These are phyloP conservation scores for Podospora sp. DNA, from an alignment of 495 filamentous ascomycete species.

Conservation along the genomic window DNA sequence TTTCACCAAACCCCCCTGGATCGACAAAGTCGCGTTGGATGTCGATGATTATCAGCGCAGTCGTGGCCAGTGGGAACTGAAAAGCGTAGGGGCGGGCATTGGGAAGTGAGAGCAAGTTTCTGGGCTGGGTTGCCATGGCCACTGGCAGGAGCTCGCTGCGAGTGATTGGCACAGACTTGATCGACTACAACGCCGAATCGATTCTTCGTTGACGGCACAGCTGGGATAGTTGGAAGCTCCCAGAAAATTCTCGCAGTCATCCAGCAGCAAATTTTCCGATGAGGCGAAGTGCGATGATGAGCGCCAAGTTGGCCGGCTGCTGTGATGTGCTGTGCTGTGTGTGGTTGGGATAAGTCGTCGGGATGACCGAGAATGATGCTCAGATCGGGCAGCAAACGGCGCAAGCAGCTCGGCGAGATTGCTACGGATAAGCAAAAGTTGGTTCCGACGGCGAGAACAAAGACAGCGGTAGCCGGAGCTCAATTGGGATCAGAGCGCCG, in stretches of 20 bases:
- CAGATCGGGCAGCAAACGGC: neutral
- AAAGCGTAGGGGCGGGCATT: constrained; percentile 45
- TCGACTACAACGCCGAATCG: neutral
- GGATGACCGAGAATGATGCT: neutral
- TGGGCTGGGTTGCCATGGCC: constrained; percentile 28
- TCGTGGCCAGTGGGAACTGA: constrained; percentile 43
- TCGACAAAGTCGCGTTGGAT: constrained; percentile 57
- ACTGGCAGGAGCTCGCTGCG: neutral
- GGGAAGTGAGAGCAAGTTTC: constrained; percentile 38
- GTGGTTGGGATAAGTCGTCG: neutral
- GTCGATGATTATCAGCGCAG: constrained; percentile 61
- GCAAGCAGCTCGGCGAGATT: constrained; percentile 6
- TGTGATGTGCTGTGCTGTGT: too few relatives aligned
- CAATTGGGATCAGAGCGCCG: neutral
- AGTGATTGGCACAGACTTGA: neutral
- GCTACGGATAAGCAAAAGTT: constrained; percentile 9
- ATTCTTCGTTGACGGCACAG: neutral
- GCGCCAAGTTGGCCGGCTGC: neutral
- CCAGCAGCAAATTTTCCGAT: neutral
- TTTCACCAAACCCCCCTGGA: constrained; percentile 46
- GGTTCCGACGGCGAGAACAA: constrained; percentile 3
- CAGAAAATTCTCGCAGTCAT: constrained; percentile 7
- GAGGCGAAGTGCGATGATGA: neutral
- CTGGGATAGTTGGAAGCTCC: neutral
- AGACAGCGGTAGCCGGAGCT: neutral